Evolutionary conservation across 1,139 yeast genomes (phyloP), one percentile per base, ranked within the genome.

Genomic region (Hanseniaspora gamundiae): DNA sequence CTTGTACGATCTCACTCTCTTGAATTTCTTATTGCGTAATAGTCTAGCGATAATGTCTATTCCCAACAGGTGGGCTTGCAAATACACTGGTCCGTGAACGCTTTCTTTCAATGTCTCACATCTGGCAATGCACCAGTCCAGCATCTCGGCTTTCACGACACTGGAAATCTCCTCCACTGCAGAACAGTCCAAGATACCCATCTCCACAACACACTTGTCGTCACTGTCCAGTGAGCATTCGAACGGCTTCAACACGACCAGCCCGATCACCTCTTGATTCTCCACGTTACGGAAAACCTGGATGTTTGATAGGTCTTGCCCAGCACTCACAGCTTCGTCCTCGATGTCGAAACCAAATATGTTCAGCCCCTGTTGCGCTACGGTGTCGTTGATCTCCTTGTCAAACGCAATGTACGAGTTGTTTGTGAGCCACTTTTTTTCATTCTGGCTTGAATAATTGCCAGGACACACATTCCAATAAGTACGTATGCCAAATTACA

Each of bases 211-310:
- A 11, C 24, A 17, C 10, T 33, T 19, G 24, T 33, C 36, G 17
- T 33, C 36, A 9, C 10, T 17, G 6, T 8, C 20, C n/a, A 9
- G n/a, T 10, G 24, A 10, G 22, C 19, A 21, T 11, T 13, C n/a
- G n/a, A 17, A 17, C 9, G 36, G 36, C 16, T 33, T 33, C 36
- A 33, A 33, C 17, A 17, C 21, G 10, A 33, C 36, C 24, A 33
- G n/a, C 4, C 36, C 36, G 19, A 33, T 22, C 10, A 33, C 10
- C 9, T 33, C 36, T 7, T 33, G 22, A 14, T 33, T 33, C n/a
- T 17, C 24, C n/a, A n/a, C 21, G n/a, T 33, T 33, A 17, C 36
- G 36, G 36, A 33, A 33, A 33, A 33, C 22, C 16, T 33, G 36
- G 22, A 33, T 14, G 11, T 33, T 33, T 17, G 36, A 33, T 10